phyloP scores from a whole-genome alignment of 805 yeast genomes.

The Lipomyces orientalis region DNA sequence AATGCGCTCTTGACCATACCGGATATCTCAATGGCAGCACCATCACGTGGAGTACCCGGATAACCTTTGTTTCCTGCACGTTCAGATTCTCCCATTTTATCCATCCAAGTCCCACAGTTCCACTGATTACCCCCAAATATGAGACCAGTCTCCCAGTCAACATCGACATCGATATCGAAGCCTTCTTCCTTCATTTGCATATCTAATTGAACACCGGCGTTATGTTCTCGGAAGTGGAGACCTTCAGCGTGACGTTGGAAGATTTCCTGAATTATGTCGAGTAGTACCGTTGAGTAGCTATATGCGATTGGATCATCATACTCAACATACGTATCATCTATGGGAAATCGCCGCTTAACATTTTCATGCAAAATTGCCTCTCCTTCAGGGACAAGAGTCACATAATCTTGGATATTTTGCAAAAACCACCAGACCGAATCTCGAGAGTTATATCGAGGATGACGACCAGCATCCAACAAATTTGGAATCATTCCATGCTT shows the following conservation, averaged over 20 bases:
- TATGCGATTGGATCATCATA: slow-evolving; percentile 77
- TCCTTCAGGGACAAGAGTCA: slow-evolving; percentile 71
- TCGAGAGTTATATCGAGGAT: slow-evolving; percentile 93
- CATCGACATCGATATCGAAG: slow-evolving; percentile 76
- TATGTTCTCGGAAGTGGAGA: slow-evolving; percentile 87
- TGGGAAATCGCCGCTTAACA: slow-evolving; percentile 84
- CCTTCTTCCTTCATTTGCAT: slow-evolving; percentile 93
- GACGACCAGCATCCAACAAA: slow-evolving; percentile 86
- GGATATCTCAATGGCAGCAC: slow-evolving; percentile 91
- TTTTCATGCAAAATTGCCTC: slow-evolving; percentile 66
- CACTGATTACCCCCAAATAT: slow-evolving; percentile 88
- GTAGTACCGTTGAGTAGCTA: slow-evolving; percentile 67
- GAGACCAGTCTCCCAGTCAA: slow-evolving; percentile 90
- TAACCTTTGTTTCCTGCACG: slow-evolving; percentile 84
- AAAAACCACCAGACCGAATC: slow-evolving; percentile 97
- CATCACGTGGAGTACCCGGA: slow-evolving; percentile 98
- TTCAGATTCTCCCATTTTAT: slow-evolving; percentile 95
- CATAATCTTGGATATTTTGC: slow-evolving; percentile 87
- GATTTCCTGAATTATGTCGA: slow-evolving; percentile 82
- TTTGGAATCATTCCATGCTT: slow-evolving; percentile 97
- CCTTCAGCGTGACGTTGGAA: slow-evolving; percentile 88
- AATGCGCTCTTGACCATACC: slow-evolving; percentile 85
- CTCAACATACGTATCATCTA: slow-evolving; percentile 78
- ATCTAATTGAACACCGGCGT: slow-evolving; percentile 88
- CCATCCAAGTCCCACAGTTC: slow-evolving; percentile 99